A percentile compares a stretch with the other conserved stretches of the same genome.
Conservation (phyloP, 2,329 filamentous ascomycete species). For the Penicillium brevicompactum region DNA sequence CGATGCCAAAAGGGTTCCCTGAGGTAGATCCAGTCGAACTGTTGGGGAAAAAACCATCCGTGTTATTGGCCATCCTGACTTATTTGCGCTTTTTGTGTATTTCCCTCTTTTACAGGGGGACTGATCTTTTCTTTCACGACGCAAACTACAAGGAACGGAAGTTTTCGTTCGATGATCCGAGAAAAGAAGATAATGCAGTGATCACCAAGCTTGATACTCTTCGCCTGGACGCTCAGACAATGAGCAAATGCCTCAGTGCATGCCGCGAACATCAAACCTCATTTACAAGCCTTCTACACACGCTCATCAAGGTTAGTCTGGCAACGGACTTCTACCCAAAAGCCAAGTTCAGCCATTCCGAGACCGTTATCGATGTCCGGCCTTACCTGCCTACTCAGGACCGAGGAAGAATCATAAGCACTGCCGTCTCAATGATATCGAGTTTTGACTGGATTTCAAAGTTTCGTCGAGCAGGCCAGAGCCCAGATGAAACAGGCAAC, state of each 20-base stretch:
- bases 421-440: background rate
- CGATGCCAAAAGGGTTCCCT: conserved; percentile 1
- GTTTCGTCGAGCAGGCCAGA: background rate
- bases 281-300: conserved; percentile 8
- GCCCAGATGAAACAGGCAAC: background rate
- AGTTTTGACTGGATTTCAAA: conserved; percentile 1
- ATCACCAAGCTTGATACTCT: background rate
- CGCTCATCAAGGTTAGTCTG: conserved; percentile 2
- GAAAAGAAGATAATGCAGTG: background rate
- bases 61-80: background rate
- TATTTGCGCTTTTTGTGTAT: background rate
- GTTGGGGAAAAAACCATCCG: background rate
- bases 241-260: conserved; percentile 1
- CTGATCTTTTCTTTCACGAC: conserved; percentile 2
- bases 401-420: background rate
- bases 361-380: background rate
- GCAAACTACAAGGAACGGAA: background rate
- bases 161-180: background rate
- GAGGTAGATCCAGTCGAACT: conserved; percentile 2
- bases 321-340: conserved; percentile 6
- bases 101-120: background rate
- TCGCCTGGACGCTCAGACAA: background rate
- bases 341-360: conserved; percentile 1
- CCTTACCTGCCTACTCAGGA: background rate
- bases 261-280: conserved; percentile 5